phyloP scores from a whole-genome alignment of 257 asterid genomes.

The Cinchona pubescens region DNA sequence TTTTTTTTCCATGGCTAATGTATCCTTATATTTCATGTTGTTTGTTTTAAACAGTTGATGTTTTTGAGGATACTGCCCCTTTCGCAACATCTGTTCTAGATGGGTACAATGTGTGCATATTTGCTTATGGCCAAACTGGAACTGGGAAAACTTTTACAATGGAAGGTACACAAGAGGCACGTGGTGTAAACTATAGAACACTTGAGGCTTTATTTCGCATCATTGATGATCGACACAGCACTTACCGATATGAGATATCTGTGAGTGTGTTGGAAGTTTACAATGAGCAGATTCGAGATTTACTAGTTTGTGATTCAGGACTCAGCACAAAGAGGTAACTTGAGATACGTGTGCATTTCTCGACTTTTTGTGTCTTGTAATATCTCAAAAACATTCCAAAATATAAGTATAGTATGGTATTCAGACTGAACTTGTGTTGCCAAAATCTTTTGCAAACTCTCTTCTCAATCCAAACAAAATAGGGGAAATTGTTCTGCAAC shows the following conservation, averaged over 20 bases:
- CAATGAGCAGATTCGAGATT: conserved; percentile 88
- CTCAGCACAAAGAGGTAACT: conserved; percentile 57
- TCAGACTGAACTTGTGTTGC: too few relatives aligned
- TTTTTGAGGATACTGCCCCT: conserved; percentile 87
- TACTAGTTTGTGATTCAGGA: conserved; percentile 56
- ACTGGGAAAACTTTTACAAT: too few relatives aligned
- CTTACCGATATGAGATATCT: conserved; percentile 56
- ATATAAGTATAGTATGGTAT: too few relatives aligned
- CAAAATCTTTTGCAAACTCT: too few relatives aligned
- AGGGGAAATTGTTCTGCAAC: too few relatives aligned
- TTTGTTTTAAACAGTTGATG: conserved; percentile 54
- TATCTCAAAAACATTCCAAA: too few relatives aligned
- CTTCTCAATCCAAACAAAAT: too few relatives aligned
- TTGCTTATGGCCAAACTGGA: conserved; percentile 98
- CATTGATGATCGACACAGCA: conserved; percentile 66
- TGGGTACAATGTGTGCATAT: conserved; percentile 87
- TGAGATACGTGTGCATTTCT: background rate
- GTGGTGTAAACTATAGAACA: too few relatives aligned
- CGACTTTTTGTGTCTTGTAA: background rate
- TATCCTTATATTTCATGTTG: conserved; percentile 1
- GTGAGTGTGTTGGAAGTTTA: too few relatives aligned
- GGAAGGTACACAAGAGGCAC: too few relatives aligned
- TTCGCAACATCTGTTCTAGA: conserved; percentile 91
- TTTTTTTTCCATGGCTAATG: background rate
- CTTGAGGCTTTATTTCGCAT: conserved; percentile 73